Conservation (phyloP, 1,284 basidiomycete genomes). For the Moesziomyces sp. region DNA sequence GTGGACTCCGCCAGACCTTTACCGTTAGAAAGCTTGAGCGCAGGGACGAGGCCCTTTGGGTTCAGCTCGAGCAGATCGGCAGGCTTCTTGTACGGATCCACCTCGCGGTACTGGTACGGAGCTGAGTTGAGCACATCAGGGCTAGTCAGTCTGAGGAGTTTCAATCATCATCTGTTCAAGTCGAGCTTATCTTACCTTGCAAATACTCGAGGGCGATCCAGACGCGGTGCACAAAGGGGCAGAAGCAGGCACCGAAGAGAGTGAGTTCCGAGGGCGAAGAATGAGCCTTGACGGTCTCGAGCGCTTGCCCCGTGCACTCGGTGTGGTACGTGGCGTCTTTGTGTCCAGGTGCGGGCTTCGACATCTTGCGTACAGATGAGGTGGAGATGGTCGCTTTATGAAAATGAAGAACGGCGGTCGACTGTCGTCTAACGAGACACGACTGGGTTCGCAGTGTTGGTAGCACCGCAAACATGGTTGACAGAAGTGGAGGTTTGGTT, state of each 20-base stretch:
- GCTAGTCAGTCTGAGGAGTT: not conserved
- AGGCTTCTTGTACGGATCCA: conserved; percentile 84
- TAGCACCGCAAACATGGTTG: not conserved
- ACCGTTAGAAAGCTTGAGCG: conserved; percentile 71
- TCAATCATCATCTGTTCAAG: not conserved
- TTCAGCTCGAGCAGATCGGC: conserved; percentile 80
- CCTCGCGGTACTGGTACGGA: conserved; percentile 72
- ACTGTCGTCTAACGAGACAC: not conserved
- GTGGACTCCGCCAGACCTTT: conserved; percentile 54
- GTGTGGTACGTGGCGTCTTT: conserved; percentile 48
- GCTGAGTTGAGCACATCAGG: conserved; percentile 36
- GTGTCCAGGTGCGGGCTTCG: conserved; percentile 46
- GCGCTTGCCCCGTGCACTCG: conserved; percentile 74
- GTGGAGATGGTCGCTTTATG: not conserved
- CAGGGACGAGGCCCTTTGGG: conserved; percentile 82
- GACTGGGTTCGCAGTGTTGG: not conserved
- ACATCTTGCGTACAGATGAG: conserved; percentile 18
- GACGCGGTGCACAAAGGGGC: conserved; percentile 77
- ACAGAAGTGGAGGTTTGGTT: conserved; percentile 21
- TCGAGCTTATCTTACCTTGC: conserved; percentile 13
- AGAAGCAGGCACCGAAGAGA: conserved; percentile 78
- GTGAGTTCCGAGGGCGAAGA: conserved; percentile 69
- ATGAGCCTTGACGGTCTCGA: conserved; percentile 72
- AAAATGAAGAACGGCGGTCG: not conserved
- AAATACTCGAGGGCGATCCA: conserved; percentile 76